A percentile compares a stretch with the other conserved stretches of the same genome.
These are phyloP conservation scores for Diplodia sapinea DNA, from an alignment of 2,329 filamentous ascomycete species.

Conservation along the genomic window DNA sequence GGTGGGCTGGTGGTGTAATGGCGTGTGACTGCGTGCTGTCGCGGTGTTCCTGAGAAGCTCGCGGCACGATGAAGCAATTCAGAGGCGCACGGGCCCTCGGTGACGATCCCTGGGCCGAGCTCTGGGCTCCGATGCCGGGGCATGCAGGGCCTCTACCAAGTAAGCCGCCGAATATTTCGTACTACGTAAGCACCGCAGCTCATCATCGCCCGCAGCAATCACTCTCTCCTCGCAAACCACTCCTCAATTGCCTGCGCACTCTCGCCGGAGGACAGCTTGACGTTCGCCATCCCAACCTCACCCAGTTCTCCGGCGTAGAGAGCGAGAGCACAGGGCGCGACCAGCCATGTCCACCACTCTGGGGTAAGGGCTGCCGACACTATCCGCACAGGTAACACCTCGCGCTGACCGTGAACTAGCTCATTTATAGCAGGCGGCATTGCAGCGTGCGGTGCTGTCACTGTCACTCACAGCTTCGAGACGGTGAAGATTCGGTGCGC, in stretches of 20 bases:
- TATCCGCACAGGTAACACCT: neutral
- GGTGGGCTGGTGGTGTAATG: neutral
- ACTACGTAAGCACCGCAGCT: slow-evolving; percentile 20
- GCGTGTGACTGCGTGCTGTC: neutral
- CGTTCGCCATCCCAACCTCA: slow-evolving; percentile 13
- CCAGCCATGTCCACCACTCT: slow-evolving; percentile 55
- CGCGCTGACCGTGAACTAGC: slow-evolving; percentile 49
- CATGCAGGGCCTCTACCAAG: slow-evolving; percentile 14
- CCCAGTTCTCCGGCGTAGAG: slow-evolving; percentile 29
- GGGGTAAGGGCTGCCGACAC: slow-evolving; percentile 43
- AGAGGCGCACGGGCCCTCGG: neutral
- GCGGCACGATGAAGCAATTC: slow-evolving; percentile 15
- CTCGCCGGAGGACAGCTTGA: slow-evolving; percentile 30
- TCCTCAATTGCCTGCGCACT: slow-evolving; percentile 7
- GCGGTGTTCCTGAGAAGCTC: slow-evolving; percentile 2
- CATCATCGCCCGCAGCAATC: neutral
- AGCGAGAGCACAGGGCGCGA: slow-evolving; percentile 5
- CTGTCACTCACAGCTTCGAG: slow-evolving; percentile 96
- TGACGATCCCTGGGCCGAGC: slow-evolving; percentile 8
- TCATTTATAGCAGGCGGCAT: slow-evolving; percentile 96
- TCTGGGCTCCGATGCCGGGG: slow-evolving; percentile 13
- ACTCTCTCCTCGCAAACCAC: neutral
- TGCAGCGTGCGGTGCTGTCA: slow-evolving; percentile 95
- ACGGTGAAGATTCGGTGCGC: slow-evolving; percentile 95
- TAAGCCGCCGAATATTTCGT: slow-evolving; percentile 15